Evolutionary conservation across 306 rosid species (phyloP).

Genomic region (apple (Malus domestica)): DNA sequence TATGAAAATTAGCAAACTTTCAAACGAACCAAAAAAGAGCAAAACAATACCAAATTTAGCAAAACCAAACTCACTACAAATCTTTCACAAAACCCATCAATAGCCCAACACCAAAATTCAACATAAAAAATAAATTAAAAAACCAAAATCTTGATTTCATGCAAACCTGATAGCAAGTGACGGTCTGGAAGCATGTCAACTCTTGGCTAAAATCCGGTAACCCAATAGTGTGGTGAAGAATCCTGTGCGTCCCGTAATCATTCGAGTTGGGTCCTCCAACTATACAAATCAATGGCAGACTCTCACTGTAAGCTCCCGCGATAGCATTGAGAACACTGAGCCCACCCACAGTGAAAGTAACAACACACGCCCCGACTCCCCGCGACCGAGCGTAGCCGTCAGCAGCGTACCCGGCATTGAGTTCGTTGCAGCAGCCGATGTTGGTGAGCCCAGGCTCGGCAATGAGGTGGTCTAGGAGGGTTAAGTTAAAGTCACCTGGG

Average conservation of each 20-base stretch:
- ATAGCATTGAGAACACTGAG: slow-evolving; percentile 79
- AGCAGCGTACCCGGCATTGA: slow-evolving; percentile 90
- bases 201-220: slow-evolving; percentile 82
- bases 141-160: neutral
- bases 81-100: neutral
- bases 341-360: slow-evolving; percentile 79
- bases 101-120: neutral
- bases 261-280: slow-evolving; percentile 93
- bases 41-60: neutral
- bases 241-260: slow-evolving; percentile 58
- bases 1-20: neutral
- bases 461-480: slow-evolving; percentile 70
- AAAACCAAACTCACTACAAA: neutral
- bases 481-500: slow-evolving; percentile 87
- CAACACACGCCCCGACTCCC: slow-evolving; percentile 91
- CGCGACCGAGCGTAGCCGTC: slow-evolving; percentile 81
- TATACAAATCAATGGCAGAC: slow-evolving; percentile 67
- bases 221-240: slow-evolving; percentile 92
- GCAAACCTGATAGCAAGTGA: slow-evolving; percentile 81
- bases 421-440: slow-evolving; percentile 87
- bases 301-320: slow-evolving; percentile 89
- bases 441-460: slow-evolving; percentile 58
- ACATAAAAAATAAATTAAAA: neutral
- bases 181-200: slow-evolving; percentile 64
- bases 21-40: neutral